These are phyloP conservation scores for Nicotiana otophora DNA, from an alignment of 257 asterid genomes.

Conservation along the genomic window DNA sequence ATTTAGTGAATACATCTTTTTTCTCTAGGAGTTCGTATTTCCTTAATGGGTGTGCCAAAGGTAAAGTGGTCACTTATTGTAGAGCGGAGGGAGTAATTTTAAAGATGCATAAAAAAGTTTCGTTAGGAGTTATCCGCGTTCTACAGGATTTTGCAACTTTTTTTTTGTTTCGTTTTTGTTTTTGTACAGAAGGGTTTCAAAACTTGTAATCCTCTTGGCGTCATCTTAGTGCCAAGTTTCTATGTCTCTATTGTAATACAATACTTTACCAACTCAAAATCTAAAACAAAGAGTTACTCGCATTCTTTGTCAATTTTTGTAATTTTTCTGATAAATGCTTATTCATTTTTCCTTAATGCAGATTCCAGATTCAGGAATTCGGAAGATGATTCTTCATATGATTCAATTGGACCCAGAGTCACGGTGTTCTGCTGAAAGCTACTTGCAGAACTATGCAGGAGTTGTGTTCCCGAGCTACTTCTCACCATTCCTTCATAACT, in stretches of 20 bases:
- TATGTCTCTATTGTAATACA: too few species aligned
- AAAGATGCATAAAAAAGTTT: neutral
- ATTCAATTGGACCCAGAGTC: conserved; percentile 89
- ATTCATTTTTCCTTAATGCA: conserved; percentile 22
- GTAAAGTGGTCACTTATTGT: too few species aligned
- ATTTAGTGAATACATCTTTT: too few species aligned
- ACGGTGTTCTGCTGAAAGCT: conserved; percentile 86
- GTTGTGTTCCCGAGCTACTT: conserved; percentile 93
- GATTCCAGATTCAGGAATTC: conserved; percentile 98
- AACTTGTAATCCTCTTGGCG: too few species aligned
- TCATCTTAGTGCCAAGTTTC: too few species aligned
- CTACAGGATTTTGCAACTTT: too few species aligned
- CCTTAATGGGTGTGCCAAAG: too few species aligned
- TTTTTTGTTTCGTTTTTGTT: neutral
- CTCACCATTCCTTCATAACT: conserved; percentile 90
- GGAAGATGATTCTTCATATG: conserved; percentile 98
- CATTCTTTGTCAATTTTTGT: neutral
- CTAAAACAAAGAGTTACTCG: neutral
- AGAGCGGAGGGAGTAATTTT: neutral
- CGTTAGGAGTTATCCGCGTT: neutral
- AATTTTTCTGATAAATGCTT: conserved; percentile 4
- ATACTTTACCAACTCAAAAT: neutral
- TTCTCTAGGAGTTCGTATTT: too few species aligned
- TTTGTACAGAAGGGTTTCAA: too few species aligned
- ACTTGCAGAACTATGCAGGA: conserved; percentile 74